phyloP scores from a whole-genome alignment of 768 basidiomycete genomes.

The Cyclocybe cylindracea region DNA sequence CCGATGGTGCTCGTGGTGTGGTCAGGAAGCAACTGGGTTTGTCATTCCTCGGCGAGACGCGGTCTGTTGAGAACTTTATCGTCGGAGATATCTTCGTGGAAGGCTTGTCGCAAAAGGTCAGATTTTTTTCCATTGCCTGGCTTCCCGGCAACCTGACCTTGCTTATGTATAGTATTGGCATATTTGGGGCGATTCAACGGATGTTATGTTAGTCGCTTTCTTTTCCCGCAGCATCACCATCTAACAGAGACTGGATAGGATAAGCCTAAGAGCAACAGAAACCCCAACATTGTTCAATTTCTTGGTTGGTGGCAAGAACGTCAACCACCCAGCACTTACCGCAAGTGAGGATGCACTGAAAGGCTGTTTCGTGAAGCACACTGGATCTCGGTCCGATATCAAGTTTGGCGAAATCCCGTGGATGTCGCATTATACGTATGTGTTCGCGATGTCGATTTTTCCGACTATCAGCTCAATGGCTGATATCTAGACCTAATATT shows the following conservation, averaged over 20 bases:
- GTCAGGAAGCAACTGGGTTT: slow-evolving; percentile 43
- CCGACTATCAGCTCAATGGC: neutral
- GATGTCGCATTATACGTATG: slow-evolving; percentile 33
- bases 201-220: slow-evolving; percentile 28
- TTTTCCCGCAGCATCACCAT: neutral
- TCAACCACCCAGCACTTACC: slow-evolving; percentile 18
- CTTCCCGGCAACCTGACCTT: neutral
- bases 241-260: slow-evolving; percentile 4
- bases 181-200: slow-evolving; percentile 43
- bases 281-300: slow-evolving; percentile 20
- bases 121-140: neutral
- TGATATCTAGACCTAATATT: slow-evolving; percentile 19
- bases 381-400: slow-evolving; percentile 22
- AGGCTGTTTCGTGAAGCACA: slow-evolving; percentile 25
- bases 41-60: slow-evolving; percentile 41
- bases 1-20: slow-evolving; percentile 44
- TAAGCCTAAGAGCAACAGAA: slow-evolving; percentile 22
- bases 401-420: slow-evolving; percentile 29
- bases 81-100: slow-evolving; percentile 45
- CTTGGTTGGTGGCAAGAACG: slow-evolving; percentile 19
- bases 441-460: neutral
- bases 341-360: slow-evolving; percentile 15
- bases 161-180: slow-evolving; percentile 39
- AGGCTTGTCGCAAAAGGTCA: slow-evolving; percentile 38
- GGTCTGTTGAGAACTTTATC: slow-evolving; percentile 32